Evolutionary conservation across 441 rosid genomes (phyloP).

Genomic region (Adansonia gregorii): DNA sequence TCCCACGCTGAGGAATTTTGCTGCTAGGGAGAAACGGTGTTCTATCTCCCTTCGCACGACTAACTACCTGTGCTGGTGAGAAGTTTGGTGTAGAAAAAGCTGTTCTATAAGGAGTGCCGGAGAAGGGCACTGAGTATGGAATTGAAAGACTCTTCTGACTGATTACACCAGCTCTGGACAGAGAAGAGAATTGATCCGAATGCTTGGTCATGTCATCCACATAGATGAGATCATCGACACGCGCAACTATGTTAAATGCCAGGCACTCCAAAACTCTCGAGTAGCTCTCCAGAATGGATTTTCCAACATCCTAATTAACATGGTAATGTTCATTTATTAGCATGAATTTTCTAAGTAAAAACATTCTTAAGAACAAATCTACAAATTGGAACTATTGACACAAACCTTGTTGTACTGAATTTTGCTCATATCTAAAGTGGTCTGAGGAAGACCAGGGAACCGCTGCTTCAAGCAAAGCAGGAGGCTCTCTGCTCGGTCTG

Average conservation of each 20-base stretch:
- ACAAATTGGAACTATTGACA: neutral
- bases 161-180: slow-evolving; percentile 58
- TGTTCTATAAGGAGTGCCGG: slow-evolving; percentile 62
- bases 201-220: slow-evolving; percentile 87
- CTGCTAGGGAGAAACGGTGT: slow-evolving; percentile 50
- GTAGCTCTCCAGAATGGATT: slow-evolving; percentile 94
- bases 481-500: slow-evolving; percentile 87
- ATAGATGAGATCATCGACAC: slow-evolving; percentile 86
- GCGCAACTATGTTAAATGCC: slow-evolving; percentile 88
- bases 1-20: slow-evolving; percentile 60
- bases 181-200: slow-evolving; percentile 61
- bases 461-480: slow-evolving; percentile 84
- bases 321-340: neutral
- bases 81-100: slow-evolving; percentile 73
- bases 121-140: slow-evolving; percentile 56
- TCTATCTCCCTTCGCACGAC: slow-evolving; percentile 59
- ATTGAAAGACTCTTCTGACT: slow-evolving; percentile 54
- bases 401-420: slow-evolving; percentile 92
- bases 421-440: slow-evolving; percentile 96
- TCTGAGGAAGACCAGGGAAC: slow-evolving; percentile 95
- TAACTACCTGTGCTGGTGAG: slow-evolving; percentile 56
- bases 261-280: slow-evolving; percentile 95
- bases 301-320: slow-evolving; percentile 79
- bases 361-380: neutral
- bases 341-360: slow-evolving; percentile 11